Base-by-base conservation (phyloP, 176 grass and related monocot species). In the Carex kokanica region DNA sequence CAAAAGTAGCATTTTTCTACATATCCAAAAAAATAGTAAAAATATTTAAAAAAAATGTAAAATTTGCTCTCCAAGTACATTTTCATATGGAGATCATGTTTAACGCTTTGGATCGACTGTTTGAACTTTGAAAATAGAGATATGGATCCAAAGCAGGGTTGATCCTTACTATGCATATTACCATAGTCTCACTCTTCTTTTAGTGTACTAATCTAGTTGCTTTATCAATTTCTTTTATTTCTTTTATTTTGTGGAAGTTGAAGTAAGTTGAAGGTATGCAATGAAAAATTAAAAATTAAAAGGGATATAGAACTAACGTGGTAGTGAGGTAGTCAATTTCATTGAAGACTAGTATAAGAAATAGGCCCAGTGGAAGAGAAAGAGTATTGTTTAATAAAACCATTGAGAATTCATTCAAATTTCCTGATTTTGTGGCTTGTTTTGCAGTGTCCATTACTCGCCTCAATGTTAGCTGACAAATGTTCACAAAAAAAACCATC, bases 351-450 rank as follows among this genome's bases (percentile, higher is more conserved):
- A 98, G 84, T 18, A 94, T 58, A 58, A 98, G 95, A 61, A 93
- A 74, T 85, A 98, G 78, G 74, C 95, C 95, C 82, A 93, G 81
- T 57, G 95, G 95, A 43, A 98, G 80, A 17, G 95, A 94, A 81
- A 98, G 95, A 82, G 79, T 80, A 47, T 98, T 98, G 78, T 98
- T 98, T 68, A 98, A 86, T 32, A 98, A 87, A 85, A 98, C 95
- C 95, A 98, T 98, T 11, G 95, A 94, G 81, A 98, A 87, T 81
- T 94, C 92, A 24, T 94, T 98, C 92, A 98, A 89, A 85, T 98
- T 91, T 57, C 95, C 95, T 77, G 95, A 98, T 41, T 87, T 93
- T 77, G 95, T 98, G 25, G 91, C 90, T 86, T 94, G 90, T 64
- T 94, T 98, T 69, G 95, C 92, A 27, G 88, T 98, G 84, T 98